Base-by-base conservation (phyloP, 768 basidiomycete species). In the Termitomyces sp. region DNA sequence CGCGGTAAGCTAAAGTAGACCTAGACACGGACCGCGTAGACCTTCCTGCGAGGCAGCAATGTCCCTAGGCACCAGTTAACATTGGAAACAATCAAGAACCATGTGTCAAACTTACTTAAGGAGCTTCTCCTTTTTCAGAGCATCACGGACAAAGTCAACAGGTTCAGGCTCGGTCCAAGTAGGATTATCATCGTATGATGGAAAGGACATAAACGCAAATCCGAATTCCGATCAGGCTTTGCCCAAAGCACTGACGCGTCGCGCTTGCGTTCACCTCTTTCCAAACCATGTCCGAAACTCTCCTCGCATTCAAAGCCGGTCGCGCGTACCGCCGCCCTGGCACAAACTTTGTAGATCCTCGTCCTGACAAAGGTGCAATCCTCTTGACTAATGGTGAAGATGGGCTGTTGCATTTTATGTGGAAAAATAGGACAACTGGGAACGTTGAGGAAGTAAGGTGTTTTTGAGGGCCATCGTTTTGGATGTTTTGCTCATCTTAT, bases 11-110 rank as follows among this genome's bases (percentile, higher is more conserved):
- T 20, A 7, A 8, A 32, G 24, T 13, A 36, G 14, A 57, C 5
- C 18, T 32, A 9, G 9, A 11, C 26, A 74, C 82, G 40, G 54
- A 92, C 92, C 84, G 71, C 80, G 83, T 35, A 94, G 74, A 67
- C 90, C 92, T 38, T 88, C 83, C 65, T 92, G 92, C 40, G 80
- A 84, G 26, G 90, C 84, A 18, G 76, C 60, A 36, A 94, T 87
- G 24, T 94, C 92, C 66, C 92, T 94, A 57, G 3, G 43, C 58
- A 59, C 28, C 45, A 52, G n/a, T 47, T 52, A 32, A 22, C 46
- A 60, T 46, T n/a, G 9, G 4, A 51, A 43, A 36, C 20, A 43
- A 51, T 30, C 22, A 35, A 11, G 33, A 38, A 2, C 10, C 33
- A 36, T 40, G 41, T 16, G 30, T 35, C 40, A 22, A n/a, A 73